Evolutionary conservation across 1,284 basidiomycete species (phyloP).

Genomic region (Sporisorium exsertum): DNA sequence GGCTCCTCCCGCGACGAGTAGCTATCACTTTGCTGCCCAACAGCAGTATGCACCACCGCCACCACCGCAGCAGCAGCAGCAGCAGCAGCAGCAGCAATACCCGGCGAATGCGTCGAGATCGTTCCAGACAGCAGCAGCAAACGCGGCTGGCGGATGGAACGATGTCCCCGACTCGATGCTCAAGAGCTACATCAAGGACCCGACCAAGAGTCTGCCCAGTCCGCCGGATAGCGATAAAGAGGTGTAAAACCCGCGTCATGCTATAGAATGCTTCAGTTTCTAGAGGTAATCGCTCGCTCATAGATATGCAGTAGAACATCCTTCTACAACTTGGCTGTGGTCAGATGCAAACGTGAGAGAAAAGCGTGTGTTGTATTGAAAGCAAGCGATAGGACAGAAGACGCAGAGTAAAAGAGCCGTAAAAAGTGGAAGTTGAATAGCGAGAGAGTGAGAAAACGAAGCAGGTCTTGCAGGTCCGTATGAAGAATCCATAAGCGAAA

Average conservation of each 20-base stretch:
- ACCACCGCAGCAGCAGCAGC: background rate
- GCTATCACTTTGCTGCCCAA: conserved; percentile 6
- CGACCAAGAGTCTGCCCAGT: conserved; percentile 39
- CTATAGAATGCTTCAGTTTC: background rate
- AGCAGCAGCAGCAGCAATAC: background rate
- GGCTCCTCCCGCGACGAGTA: background rate
- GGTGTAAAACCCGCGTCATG: background rate
- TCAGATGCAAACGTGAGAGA: background rate
- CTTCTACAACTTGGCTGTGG: background rate
- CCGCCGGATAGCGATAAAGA: conserved; percentile 51
- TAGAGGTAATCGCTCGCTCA: background rate
- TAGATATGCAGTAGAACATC: background rate
- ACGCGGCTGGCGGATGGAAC: conserved; percentile 34
- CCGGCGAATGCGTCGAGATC: background rate
- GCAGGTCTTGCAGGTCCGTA: background rate
- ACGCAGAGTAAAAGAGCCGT: background rate
- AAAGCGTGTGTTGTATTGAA: background rate
- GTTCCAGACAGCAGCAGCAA: conserved; percentile 5
- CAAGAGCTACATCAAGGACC: conserved; percentile 40
- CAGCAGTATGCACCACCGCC: background rate
- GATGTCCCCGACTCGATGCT: conserved; percentile 25
- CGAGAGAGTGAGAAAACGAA: background rate
- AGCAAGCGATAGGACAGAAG: no score
- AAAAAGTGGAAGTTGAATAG: background rate
- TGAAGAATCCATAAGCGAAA: background rate